Evolutionary conservation across 495 filamentous ascomycete genomes (phyloP).

Genomic region (Penicillium manginii): DNA sequence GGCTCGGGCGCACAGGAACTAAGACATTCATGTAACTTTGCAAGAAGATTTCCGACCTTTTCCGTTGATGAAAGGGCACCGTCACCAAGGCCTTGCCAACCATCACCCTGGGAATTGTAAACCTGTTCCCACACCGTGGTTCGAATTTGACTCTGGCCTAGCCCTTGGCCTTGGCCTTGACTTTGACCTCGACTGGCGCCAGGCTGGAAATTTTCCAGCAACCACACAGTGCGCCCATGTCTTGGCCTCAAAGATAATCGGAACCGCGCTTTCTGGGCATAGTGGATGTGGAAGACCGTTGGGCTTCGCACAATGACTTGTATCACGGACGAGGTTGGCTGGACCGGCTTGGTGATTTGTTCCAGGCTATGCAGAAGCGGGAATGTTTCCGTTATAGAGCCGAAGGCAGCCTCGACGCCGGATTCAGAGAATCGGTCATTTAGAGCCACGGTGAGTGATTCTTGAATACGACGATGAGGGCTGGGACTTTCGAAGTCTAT

Average conservation of each 20-base stretch:
- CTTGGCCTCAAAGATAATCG: conserved; percentile 36
- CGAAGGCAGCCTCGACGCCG: conserved; percentile 59
- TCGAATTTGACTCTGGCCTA: conserved; percentile 18
- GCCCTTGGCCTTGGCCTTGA: conserved; percentile 9
- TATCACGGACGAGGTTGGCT: conserved; percentile 30
- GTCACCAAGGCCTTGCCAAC: conserved; percentile 54
- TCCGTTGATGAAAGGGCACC: conserved; percentile 44
- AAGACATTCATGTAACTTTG: conserved; percentile 38
- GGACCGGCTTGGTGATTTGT: conserved; percentile 34
- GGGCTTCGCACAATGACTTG: conserved; percentile 47
- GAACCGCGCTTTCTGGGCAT: conserved; percentile 41
- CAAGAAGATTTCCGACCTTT: conserved; percentile 47
- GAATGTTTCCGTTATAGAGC: conserved; percentile 62
- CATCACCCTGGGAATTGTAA: conserved; percentile 48
- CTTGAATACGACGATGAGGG: conserved; percentile 74
- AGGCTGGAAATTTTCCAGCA: conserved; percentile 39
- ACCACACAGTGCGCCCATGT: conserved; percentile 43
- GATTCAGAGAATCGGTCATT: conserved; percentile 53
- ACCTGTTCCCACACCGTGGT: conserved; percentile 34
- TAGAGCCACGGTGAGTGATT: conserved; percentile 63
- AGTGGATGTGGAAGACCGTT: conserved; percentile 48
- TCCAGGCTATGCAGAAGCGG: conserved; percentile 70
- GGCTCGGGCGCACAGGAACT: conserved; percentile 16
- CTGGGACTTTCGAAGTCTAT: conserved; percentile 63
- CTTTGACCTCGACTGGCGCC: neutral